These are phyloP conservation scores for Pisolithus microcarpus DNA, from an alignment of 768 basidiomycete genomes.

Conservation along the genomic window DNA sequence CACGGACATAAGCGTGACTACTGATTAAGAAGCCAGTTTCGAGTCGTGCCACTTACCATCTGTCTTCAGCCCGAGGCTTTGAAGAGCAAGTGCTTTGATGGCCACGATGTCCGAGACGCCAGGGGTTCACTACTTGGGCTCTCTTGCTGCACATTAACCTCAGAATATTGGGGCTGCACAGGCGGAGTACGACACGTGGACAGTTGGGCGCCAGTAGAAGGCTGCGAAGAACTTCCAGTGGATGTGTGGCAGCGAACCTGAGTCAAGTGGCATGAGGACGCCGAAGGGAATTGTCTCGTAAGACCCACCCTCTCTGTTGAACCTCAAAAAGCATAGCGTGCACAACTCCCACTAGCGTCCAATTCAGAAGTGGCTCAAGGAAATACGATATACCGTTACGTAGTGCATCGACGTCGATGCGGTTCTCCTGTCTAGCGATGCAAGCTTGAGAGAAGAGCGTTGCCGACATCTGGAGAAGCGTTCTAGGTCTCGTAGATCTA, in stretches of 20 bases:
- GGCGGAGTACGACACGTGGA: constrained; percentile 56
- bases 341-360: constrained; percentile 74
- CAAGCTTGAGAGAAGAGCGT: constrained; percentile 63
- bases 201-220: constrained; percentile 58
- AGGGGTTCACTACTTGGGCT: constrained; percentile 23
- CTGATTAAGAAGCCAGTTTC: not conserved
- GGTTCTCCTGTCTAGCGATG: constrained; percentile 35
- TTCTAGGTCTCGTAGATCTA: constrained; percentile 67
- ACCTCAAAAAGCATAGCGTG: constrained; percentile 57
- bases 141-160: constrained; percentile 35
- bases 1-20: not conserved
- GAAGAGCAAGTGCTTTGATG: constrained; percentile 32
- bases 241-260: constrained; percentile 44
- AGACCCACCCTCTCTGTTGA: constrained; percentile 44
- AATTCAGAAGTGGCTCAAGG: constrained; percentile 61
- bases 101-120: constrained; percentile 32
- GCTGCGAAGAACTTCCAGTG: constrained; percentile 60
- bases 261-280: not conserved
- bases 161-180: constrained; percentile 55
- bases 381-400: constrained; percentile 77
- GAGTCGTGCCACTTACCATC: constrained; percentile 27
- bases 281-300: not conserved
- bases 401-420: constrained; percentile 61
- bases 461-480: constrained; percentile 58
- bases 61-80: constrained; percentile 31